phyloP scores from a whole-genome alignment of 2,329 filamentous ascomycete genomes.

The Lachnellula arida region DNA sequence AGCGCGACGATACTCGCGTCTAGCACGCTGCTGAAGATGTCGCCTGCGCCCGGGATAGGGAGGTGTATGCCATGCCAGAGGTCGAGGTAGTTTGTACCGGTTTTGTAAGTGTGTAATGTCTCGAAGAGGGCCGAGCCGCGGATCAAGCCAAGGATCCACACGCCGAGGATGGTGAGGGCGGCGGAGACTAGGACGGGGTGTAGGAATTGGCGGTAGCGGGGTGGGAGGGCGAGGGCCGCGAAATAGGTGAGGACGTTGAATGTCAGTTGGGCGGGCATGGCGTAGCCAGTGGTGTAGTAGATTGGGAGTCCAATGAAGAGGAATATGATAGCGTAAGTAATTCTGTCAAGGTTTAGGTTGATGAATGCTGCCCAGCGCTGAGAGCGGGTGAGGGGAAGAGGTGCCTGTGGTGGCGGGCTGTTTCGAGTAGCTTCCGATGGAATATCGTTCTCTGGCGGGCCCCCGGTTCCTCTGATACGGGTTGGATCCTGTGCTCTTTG shows the following conservation, averaged over 20 bases:
- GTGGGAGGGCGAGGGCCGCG: constrained; percentile 44
- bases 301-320: constrained; percentile 49
- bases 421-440: constrained; percentile 1
- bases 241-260: constrained; percentile 51
- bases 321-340: constrained; percentile 43
- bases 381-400: constrained; percentile 41
- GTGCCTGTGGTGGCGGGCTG: constrained; percentile 34
- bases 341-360: constrained; percentile 41
- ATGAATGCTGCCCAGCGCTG: constrained; percentile 47
- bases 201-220: constrained; percentile 45
- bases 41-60: constrained; percentile 48
- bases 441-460: constrained; percentile 21
- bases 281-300: constrained; percentile 50
- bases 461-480: constrained; percentile 26
- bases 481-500: constrained; percentile 27
- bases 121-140: constrained; percentile 37
- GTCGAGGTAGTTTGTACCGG: constrained; percentile 47
- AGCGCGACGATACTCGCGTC: constrained; percentile 56
- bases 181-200: constrained; percentile 56
- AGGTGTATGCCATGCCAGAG: constrained; percentile 41
- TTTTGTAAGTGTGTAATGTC: constrained; percentile 45
- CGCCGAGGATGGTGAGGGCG: constrained; percentile 45
- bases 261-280: constrained; percentile 40
- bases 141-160: constrained; percentile 49
- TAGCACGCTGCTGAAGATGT: constrained; percentile 49